Conservation (phyloP, 495 filamentous ascomycete genomes). For the Aspergillus haitiensis region DNA sequence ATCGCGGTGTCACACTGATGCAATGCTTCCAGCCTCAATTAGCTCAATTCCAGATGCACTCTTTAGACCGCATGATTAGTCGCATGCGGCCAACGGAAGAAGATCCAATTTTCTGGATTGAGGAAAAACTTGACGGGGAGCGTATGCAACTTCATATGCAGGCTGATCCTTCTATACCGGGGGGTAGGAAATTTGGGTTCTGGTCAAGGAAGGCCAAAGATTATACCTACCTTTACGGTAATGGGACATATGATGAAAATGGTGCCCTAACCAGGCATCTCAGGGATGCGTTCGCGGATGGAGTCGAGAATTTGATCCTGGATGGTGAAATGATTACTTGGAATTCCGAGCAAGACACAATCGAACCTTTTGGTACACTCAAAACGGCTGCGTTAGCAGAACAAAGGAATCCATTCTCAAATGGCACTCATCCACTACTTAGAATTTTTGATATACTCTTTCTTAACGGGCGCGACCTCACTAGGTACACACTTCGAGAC, state of each 20-base stretch:
- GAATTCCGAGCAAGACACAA: slow-evolving; percentile 83
- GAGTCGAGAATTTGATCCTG: slow-evolving; percentile 82
- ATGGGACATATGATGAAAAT: slow-evolving; percentile 69
- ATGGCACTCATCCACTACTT: slow-evolving; percentile 76
- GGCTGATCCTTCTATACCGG: slow-evolving; percentile 62
- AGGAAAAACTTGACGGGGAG: slow-evolving; percentile 97
- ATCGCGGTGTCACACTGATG: slow-evolving; percentile 79
- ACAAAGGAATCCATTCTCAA: slow-evolving; percentile 73
- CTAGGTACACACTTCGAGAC: slow-evolving; percentile 79
- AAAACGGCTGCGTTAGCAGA: slow-evolving; percentile 87
- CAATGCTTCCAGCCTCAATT: slow-evolving; percentile 96
- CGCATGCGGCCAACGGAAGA: slow-evolving; percentile 69
- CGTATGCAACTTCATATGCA: slow-evolving; percentile 96
- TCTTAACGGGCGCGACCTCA: slow-evolving; percentile 76
- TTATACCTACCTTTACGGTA: slow-evolving; percentile 92
- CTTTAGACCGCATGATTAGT: slow-evolving; percentile 77
- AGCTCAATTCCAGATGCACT: slow-evolving; percentile 90
- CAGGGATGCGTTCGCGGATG: slow-evolving; percentile 71
- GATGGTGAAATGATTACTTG: slow-evolving; percentile 99
- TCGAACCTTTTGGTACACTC: slow-evolving; percentile 86
- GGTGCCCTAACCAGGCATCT: slow-evolving; percentile 80
- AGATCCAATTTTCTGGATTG: slow-evolving; percentile 85
- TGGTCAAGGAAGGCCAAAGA: slow-evolving; percentile 98
- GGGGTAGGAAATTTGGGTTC: slow-evolving; percentile 76
- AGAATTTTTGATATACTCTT: slow-evolving; percentile 88